These are phyloP conservation scores for Pseudogymnoascus sp. DNA, from an alignment of 2,329 filamentous ascomycete species.

Conservation along the genomic window DNA sequence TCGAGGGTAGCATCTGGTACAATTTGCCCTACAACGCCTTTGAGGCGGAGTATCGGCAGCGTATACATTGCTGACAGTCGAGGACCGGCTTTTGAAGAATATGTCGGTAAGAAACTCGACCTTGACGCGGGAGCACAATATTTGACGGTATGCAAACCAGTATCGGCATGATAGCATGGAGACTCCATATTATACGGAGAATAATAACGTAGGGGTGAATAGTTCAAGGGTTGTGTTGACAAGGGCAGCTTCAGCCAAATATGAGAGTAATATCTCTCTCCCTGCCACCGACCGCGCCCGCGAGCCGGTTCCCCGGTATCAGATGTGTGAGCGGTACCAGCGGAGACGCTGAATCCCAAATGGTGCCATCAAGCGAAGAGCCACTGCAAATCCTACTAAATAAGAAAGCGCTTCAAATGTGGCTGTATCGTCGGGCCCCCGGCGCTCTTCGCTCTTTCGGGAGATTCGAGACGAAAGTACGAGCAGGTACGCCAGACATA, in stretches of 20 bases:
- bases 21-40: conserved; percentile 26
- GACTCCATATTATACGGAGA: conserved; percentile 4
- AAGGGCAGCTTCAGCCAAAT: conserved; percentile 5
- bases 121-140: not conserved
- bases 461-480: conserved; percentile 9
- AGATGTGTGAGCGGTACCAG: not conserved
- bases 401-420: conserved; percentile 3
- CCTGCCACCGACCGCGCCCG: not conserved
- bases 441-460: conserved; percentile 5
- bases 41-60: conserved; percentile 25
- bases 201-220: not conserved
- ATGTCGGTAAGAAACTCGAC: not conserved
- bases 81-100: conserved; percentile 21
- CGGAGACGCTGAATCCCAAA: not conserved
- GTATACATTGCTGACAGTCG: conserved; percentile 27
- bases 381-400: conserved; percentile 1
- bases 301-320: not conserved
- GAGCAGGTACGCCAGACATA: not conserved
- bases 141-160: not conserved
- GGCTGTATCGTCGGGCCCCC: not conserved
- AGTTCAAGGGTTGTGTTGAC: not conserved
- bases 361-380: conserved; percentile 8
- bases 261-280: conserved; percentile 7
- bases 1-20: conserved; percentile 23
- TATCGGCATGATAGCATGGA: not conserved